Conservation (phyloP, 495 filamentous ascomycete genomes). For the Filosporella fistucella region DNA sequence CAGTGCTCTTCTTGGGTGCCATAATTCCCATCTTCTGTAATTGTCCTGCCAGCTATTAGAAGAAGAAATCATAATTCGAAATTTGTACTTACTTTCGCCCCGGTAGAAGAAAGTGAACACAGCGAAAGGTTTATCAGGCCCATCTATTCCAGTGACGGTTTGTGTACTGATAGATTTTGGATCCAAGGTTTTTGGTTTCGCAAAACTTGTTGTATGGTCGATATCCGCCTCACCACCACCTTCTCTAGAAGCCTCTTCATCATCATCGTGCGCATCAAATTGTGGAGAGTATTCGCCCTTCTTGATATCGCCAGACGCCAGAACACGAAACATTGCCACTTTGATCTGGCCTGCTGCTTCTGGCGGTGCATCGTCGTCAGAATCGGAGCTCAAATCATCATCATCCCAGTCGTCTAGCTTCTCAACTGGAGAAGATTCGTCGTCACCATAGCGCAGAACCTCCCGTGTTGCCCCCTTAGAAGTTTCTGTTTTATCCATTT, state of each 20-base stretch:
- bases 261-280: constrained; percentile 94
- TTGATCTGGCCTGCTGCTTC: constrained; percentile 98
- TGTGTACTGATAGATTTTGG: constrained; percentile 97
- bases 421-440: constrained; percentile 68
- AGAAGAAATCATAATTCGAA: not conserved
- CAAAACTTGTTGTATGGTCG: constrained; percentile 98
- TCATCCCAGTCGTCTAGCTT: constrained; percentile 65
- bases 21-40: constrained; percentile 91
- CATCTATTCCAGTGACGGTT: constrained; percentile 97
- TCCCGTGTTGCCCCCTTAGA: constrained; percentile 27
- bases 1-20: constrained; percentile 49
- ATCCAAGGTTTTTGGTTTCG: constrained; percentile 94
- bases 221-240: constrained; percentile 59
- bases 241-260: constrained; percentile 54
- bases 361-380: constrained; percentile 76
- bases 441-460: constrained; percentile 73
- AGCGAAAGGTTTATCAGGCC: constrained; percentile 90
- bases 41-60: constrained; percentile 56
- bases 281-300: constrained; percentile 96
- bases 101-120: constrained; percentile 98
- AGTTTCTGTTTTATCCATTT: constrained; percentile 19
- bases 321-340: constrained; percentile 90
- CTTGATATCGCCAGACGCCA: constrained; percentile 95
- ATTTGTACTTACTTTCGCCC: constrained; percentile 72
- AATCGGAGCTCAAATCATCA: constrained; percentile 58